Evolutionary conservation across 2,329 filamentous ascomycete species (phyloP).

Genomic region (Venturia nashicola): DNA sequence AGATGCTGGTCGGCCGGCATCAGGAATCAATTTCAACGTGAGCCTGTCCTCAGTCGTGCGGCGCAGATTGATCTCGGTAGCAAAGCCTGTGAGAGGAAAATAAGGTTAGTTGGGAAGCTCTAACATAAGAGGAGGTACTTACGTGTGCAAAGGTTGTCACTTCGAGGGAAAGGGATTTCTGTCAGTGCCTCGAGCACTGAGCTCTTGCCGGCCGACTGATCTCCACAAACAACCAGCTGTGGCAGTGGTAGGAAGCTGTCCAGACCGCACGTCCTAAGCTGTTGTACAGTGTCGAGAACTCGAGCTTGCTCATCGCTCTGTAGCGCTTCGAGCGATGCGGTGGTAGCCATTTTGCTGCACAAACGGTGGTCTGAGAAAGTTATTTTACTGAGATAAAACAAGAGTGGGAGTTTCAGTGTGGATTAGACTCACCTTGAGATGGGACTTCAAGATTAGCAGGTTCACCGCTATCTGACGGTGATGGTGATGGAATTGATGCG

Average conservation of each 20-base stretch:
- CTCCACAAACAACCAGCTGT: conserved; percentile 16
- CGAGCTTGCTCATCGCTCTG: conserved; percentile 19
- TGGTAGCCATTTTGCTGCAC: conserved; percentile 13
- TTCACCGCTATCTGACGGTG: neutral
- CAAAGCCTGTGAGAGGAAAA: no score
- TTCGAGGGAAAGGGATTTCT: conserved; percentile 45
- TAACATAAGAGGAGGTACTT: no score
- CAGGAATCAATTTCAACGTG: conserved; percentile 4
- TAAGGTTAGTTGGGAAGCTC: no score
- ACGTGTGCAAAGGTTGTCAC: conserved; percentile 42
- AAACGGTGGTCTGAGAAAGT: neutral
- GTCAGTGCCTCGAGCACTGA: conserved; percentile 31
- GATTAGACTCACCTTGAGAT: neutral
- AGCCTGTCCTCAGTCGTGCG: no score
- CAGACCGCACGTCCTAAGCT: conserved; percentile 40
- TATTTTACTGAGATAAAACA: no score
- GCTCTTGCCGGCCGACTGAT: conserved; percentile 16
- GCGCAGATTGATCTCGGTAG: conserved; percentile 41
- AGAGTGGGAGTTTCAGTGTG: no score
- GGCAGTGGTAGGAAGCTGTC: conserved; percentile 15
- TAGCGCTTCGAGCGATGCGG: conserved; percentile 27
- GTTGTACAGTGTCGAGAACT: conserved; percentile 45
- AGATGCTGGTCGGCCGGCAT: neutral
- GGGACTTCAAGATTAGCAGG: neutral
- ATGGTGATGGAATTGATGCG: neutral